phyloP scores from a whole-genome alignment of 2,329 filamentous ascomycete genomes.

The Aspergillus awamori region DNA sequence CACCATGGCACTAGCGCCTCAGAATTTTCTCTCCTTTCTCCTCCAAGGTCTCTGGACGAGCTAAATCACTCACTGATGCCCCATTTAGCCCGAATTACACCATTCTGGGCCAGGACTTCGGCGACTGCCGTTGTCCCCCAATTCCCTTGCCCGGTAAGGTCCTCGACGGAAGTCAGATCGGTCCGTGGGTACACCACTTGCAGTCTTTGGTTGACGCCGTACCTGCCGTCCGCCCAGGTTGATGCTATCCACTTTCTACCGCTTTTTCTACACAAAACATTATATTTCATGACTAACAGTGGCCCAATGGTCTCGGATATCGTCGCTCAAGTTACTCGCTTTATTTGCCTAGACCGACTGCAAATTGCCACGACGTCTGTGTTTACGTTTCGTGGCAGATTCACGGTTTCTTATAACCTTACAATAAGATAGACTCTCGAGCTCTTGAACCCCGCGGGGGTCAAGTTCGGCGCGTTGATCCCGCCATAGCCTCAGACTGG shows the following conservation, averaged over 20 bases:
- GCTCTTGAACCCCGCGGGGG: neutral
- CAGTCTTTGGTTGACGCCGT: neutral
- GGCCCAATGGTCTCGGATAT: neutral
- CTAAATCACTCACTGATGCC: neutral
- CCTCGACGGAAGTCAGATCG: slow-evolving; percentile 1
- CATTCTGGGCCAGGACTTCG: slow-evolving; percentile 4
- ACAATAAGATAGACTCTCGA: too few species aligned
- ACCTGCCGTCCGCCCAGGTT: slow-evolving; percentile 1
- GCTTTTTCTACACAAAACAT: too few species aligned
- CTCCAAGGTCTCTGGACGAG: neutral
- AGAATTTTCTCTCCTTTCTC: slow-evolving; percentile 8
- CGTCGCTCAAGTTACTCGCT: neutral
- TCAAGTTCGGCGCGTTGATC: neutral
- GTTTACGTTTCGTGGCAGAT: neutral
- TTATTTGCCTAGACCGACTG: neutral
- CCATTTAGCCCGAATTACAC: neutral
- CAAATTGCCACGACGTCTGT: neutral
- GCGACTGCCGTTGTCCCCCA: slow-evolving; percentile 5
- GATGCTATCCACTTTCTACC: neutral
- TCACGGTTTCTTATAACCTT: neutral
- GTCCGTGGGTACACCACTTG: neutral
- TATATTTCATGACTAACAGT: neutral
- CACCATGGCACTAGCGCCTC: slow-evolving; percentile 8
- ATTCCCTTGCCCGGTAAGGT: slow-evolving; percentile 1
- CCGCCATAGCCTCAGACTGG: neutral